Base-by-base conservation (phyloP, 2,329 filamentous ascomycete genomes). In the Mycosphaerella sp. region DNA sequence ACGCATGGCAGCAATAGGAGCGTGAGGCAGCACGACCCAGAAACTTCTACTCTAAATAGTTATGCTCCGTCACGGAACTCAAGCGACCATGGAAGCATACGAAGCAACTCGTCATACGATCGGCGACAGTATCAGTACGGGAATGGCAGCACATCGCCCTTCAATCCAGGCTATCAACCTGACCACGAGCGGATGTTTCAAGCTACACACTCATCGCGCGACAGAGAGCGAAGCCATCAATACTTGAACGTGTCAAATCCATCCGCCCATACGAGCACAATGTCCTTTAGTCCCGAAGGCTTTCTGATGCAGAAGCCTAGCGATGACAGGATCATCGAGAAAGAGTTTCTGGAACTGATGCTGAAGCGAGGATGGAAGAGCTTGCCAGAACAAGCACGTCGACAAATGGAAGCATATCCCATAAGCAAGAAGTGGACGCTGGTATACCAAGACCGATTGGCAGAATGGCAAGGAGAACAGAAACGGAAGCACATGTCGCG, bases 311-410 rank as follows among this genome's bases (percentile, higher is more conserved):
- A 82, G 41, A 82, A 86, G 62, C 89, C 89, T 13, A 79, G 83
- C 47, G 87, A 94, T 67, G 89, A 94, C 65, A 80, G 83, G 53
- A 74, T 95, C 12, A 86, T 96, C 41, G 89, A 97, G 67, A 84
- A 90, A 65, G 87, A 95, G 75, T 97, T 97, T 65, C 77, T 90
- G 64, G 85, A 89, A 46, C 75, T 98, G 59, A 97, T 98, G 93
- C 87, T 95, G 65, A 96, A 96, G 73, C 82, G 93, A 72, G 93
- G 91, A 59, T 97, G 90, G 88, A 93, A 95, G 73, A 94, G 94
- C 70, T 75, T 98, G 58, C 93, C 93, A 4, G 93, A 98, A 66
- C 89, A 95, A 73, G 93, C 93, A 27, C 82, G 86, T 61, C 80
- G 91, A 55, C 93, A 97, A 74, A 97, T 98, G 91, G 81, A 93